Conservation (phyloP, 805 yeast genomes). For the Candida koratica region DNA sequence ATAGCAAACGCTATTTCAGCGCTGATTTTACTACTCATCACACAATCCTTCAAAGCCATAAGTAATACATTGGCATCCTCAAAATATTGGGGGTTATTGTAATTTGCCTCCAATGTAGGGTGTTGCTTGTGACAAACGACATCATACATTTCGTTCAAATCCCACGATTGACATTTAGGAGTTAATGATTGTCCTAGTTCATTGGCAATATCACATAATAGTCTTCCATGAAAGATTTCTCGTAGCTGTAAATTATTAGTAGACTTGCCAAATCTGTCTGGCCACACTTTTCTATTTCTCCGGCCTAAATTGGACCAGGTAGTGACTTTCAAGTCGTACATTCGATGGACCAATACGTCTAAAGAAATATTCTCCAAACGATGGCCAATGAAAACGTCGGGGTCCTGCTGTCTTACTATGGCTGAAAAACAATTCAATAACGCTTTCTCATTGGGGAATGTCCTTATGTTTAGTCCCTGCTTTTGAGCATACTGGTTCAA, state of each 20-base stretch:
- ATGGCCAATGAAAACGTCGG: constrained; percentile 90
- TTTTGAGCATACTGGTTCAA: constrained; percentile 58
- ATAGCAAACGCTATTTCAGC: constrained; percentile 76
- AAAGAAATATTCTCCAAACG: constrained; percentile 72
- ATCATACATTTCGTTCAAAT: constrained; percentile 83
- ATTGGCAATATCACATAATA: constrained; percentile 88
- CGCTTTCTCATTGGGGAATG: constrained; percentile 70
- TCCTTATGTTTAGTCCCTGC: constrained; percentile 47
- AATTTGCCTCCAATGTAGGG: constrained; percentile 66
- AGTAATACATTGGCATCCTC: constrained; percentile 65
- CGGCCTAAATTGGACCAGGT: constrained; percentile 86
- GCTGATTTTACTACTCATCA: constrained; percentile 60
- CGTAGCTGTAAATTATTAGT: constrained; percentile 54
- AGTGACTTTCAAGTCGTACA: constrained; percentile 67
- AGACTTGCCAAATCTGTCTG: constrained; percentile 61
- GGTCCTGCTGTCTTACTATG: constrained; percentile 68
- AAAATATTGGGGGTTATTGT: constrained; percentile 58
- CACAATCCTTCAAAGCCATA: constrained; percentile 68
- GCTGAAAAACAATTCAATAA: constrained; percentile 73
- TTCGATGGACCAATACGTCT: constrained; percentile 76
- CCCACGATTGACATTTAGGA: constrained; percentile 91
- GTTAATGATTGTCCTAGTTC: constrained; percentile 93
- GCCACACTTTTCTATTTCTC: constrained; percentile 71
- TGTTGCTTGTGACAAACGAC: constrained; percentile 66
- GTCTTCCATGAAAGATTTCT: constrained; percentile 78